Evolutionary conservation across 2,329 filamentous ascomycete genomes (phyloP).

Genomic region (Fusarium continuum): DNA sequence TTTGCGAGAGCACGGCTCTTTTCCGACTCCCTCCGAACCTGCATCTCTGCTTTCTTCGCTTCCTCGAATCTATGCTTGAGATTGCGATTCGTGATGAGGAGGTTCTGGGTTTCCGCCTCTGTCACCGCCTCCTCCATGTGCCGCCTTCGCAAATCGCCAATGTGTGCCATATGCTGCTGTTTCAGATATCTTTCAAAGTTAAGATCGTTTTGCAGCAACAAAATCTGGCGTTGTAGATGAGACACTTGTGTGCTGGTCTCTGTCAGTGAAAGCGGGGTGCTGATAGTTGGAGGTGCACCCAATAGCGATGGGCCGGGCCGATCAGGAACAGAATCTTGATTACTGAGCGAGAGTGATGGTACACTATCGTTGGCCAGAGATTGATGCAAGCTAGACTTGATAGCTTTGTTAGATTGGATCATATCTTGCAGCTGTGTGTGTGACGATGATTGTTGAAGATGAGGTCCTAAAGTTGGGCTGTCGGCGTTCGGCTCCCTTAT

Average conservation of each 20-base stretch:
- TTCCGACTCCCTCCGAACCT: constrained; percentile 76
- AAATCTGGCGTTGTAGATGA: constrained; percentile 76
- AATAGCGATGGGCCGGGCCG: constrained; percentile 44
- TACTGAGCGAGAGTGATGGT: constrained; percentile 61
- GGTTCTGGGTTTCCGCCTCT: constrained; percentile 83
- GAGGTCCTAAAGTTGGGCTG: constrained; percentile 70
- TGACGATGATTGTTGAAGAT: constrained; percentile 57
- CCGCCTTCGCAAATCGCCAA: constrained; percentile 78
- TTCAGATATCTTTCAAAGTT: constrained; percentile 87
- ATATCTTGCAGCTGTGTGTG: constrained; percentile 68
- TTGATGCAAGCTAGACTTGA: constrained; percentile 65
- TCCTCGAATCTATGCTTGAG: constrained; percentile 78
- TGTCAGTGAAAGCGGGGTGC: constrained; percentile 44
- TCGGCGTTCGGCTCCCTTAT: constrained; percentile 56
- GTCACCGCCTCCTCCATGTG: constrained; percentile 80
- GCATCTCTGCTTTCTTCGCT: constrained; percentile 74
- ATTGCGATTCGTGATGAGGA: constrained; percentile 79
- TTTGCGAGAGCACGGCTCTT: constrained; percentile 77
- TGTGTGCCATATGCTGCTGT: constrained; percentile 82
- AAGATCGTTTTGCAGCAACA: constrained; percentile 80
- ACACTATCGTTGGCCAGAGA: constrained; percentile 67
- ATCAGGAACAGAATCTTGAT: constrained; percentile 58
- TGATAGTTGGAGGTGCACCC: constrained; percentile 43
- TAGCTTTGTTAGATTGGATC: constrained; percentile 66
- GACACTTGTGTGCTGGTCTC: constrained; percentile 54